Base-by-base conservation (phyloP, 1,139 yeast genomes). In the Hyphopichia wangnamkhiaoensis region DNA sequence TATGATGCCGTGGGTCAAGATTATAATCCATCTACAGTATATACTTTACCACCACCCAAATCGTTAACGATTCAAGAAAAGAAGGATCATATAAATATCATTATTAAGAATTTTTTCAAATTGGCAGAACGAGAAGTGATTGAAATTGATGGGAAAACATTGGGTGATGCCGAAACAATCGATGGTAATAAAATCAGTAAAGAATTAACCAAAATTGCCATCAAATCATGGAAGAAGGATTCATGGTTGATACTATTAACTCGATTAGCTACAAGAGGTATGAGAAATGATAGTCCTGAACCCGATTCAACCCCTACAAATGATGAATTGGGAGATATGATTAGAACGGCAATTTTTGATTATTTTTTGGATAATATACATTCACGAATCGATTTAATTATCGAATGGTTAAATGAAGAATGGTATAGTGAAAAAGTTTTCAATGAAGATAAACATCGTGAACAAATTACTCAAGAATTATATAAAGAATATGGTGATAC, bases 331-430 rank as follows among this genome's bases (percentile, higher is more conserved):
- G 71, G 88, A 41, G 77, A 80, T 42, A 58, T 80, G 52, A 78
- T 91, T 13, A 71, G 97, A 47, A 79, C 76, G 13, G 79, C 89
- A 12, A 66, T 94, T 8, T 83, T 85, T 47, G 81, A 80, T 30
- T 86, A 84, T 58, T 84, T 89, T 42, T 71, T 89, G 53, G 83
- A 77, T 15, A 87, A 85, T 53, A 84, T 91, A 48, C 84, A 86
- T 43, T 73, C 71, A 10, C 69, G 93, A 31, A 74, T 91, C 13
- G 95, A 88, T 45, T 65, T 84, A 29, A 80, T 88, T n/a, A 80
- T 91, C 28, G 90, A 86, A 45, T 94, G 99, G 99, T 68, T 94
- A 39, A 91, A 87, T 53, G 98, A 93, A 61, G 98, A 94, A 60
- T 94, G 97, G 95, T 91, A 82, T 59, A 76, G 82, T 34, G 95